Evolutionary conservation across 805 yeast genomes (phyloP).

Genomic region (Kuraishia cidri): DNA sequence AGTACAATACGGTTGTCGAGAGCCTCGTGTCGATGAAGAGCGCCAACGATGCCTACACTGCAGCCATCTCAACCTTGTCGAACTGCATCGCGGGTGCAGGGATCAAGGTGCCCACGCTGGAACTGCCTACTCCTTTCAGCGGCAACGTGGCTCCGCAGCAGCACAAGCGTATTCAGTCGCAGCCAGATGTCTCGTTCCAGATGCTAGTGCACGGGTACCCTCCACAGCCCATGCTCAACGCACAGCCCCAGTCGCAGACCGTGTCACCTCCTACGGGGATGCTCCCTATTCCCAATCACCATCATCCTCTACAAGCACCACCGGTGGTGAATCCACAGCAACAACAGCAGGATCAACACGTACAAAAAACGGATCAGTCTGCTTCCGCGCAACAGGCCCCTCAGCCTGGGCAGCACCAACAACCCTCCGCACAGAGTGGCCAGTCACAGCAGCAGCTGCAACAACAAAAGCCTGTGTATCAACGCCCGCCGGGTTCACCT

Average conservation of each 20-base stretch:
- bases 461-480: not conserved
- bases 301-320: too few relatives aligned
- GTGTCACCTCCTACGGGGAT: not conserved
- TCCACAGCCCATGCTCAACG: not conserved
- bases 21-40: slow-evolving; percentile 47
- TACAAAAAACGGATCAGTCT: not conserved
- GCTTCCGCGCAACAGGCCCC: slow-evolving; percentile 1
- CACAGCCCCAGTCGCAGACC: not conserved
- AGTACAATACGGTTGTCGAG: slow-evolving; percentile 58
- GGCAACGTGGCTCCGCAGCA: slow-evolving; percentile 7
- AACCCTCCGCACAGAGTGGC: slow-evolving; percentile 1
- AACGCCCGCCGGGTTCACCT: slow-evolving; percentile 22
- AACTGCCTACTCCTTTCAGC: slow-evolving; percentile 43
- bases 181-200: not conserved
- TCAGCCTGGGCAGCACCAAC: slow-evolving; percentile 8
- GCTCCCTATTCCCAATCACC: too few relatives aligned
- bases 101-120: slow-evolving; percentile 57
- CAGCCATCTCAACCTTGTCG: slow-evolving; percentile 40
- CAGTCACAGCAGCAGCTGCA: slow-evolving; percentile 2
- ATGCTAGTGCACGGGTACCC: too few relatives aligned
- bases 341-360: too few relatives aligned
- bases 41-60: slow-evolving; percentile 46
- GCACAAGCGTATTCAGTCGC: not conserved
- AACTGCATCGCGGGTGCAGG: slow-evolving; percentile 48
- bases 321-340: too few relatives aligned